These are phyloP conservation scores for Leishmania aethiopica DNA, from an alignment of 208 protist species.

Conservation along the genomic window DNA sequence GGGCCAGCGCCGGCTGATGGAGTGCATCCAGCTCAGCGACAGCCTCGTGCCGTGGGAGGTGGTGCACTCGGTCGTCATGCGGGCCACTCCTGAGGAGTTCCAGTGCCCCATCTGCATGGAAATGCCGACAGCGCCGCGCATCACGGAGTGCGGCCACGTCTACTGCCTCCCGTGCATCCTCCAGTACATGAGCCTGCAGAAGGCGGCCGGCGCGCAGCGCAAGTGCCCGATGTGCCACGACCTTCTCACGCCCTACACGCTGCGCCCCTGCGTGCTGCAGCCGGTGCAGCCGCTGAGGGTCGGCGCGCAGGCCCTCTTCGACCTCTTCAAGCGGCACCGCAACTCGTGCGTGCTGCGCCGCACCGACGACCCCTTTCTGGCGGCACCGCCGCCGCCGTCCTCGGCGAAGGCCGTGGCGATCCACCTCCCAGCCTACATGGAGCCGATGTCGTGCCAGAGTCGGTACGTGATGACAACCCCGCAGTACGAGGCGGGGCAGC, in stretches of 20 bases:
- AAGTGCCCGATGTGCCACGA: constrained; percentile 82
- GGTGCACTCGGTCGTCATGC: constrained; percentile 84
- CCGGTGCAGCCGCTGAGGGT: constrained; percentile 33
- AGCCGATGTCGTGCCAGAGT: constrained; percentile 56
- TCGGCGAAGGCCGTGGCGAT: constrained; percentile 8
- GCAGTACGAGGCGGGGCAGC: constrained; percentile 54
- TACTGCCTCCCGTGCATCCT: constrained; percentile 84
- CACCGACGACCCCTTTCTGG: constrained; percentile 58
- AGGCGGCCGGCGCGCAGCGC: constrained; percentile 47
- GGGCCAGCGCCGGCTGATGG: constrained; percentile 57
- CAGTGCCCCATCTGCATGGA: constrained; percentile 88
- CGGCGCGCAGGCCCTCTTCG: constrained; percentile 55
- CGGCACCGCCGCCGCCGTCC: not conserved
- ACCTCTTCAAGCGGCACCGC: constrained; percentile 62
- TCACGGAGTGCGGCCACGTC: constrained; percentile 87
- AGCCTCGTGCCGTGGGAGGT: constrained; percentile 72
- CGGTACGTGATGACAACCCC: constrained; percentile 74
- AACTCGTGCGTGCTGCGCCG: constrained; percentile 68
- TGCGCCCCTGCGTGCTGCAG: constrained; percentile 71
- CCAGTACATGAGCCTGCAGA: constrained; percentile 61
- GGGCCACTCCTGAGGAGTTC: constrained; percentile 69
- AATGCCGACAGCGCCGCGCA: constrained; percentile 61
- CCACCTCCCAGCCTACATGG: constrained; percentile 51
- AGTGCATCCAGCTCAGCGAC: constrained; percentile 62
- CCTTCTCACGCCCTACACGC: constrained; percentile 41